phyloP scores from a whole-genome alignment of 805 yeast genomes.

The Ogataea neopini region DNA sequence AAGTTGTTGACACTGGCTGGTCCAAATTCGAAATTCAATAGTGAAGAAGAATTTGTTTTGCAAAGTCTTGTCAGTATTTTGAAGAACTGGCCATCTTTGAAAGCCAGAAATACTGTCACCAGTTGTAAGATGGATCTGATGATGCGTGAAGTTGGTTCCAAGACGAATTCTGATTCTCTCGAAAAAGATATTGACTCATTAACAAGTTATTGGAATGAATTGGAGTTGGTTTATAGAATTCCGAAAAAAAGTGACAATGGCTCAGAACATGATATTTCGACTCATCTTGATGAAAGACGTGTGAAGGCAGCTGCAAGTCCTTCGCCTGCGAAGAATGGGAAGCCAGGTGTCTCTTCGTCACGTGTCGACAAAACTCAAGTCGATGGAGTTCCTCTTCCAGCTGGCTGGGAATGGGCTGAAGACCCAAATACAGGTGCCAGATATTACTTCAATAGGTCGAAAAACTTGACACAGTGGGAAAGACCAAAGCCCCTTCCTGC shows the following conservation, averaged over 20 bases:
- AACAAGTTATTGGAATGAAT: conserved; percentile 65
- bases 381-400: conserved; percentile 47
- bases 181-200: conserved; percentile 44
- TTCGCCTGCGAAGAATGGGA: conserved; percentile 4
- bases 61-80: conserved; percentile 57
- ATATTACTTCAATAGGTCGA: conserved; percentile 56
- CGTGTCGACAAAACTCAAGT: conserved; percentile 15
- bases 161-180: conserved; percentile 30
- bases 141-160: conserved; percentile 44
- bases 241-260: conserved; percentile 54
- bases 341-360: conserved; percentile 5
- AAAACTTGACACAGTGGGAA: conserved; percentile 58
- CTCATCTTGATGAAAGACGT: conserved; percentile 28
- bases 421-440: conserved; percentile 45
- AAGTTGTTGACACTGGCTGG: conserved; percentile 25
- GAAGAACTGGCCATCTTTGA: conserved; percentile 64
- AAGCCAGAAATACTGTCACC: conserved; percentile 69
- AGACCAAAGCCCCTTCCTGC: conserved; percentile 42
- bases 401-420: conserved; percentile 65
- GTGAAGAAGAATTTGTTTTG: conserved; percentile 43
- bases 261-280: conserved; percentile 1
- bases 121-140: conserved; percentile 71
- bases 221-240: conserved; percentile 83
- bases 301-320: conserved; percentile 14
- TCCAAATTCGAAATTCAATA: conserved; percentile 13